phyloP scores from a whole-genome alignment of 176 grass and related monocot species.

The Oryza meyeriana region DNA sequence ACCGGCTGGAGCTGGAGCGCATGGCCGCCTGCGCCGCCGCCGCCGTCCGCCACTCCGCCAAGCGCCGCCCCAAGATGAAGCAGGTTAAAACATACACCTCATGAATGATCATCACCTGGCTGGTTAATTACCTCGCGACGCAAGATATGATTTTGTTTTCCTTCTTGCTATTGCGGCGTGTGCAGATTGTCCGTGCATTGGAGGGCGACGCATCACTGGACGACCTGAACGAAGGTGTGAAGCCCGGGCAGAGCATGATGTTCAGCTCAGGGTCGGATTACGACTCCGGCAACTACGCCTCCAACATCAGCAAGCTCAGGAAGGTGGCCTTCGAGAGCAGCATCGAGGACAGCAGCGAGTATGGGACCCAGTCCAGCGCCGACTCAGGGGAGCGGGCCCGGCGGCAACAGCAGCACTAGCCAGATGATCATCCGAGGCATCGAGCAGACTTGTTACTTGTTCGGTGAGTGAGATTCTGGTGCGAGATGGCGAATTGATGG shows the following conservation, averaged over 20 bases:
- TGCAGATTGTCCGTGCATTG: slow-evolving; percentile 77
- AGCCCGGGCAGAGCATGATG: slow-evolving; percentile 72
- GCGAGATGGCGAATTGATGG: not conserved
- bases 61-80: slow-evolving; percentile 89
- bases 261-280: slow-evolving; percentile 64
- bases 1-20: slow-evolving; percentile 63
- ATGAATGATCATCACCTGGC: not conserved
- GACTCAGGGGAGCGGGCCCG: slow-evolving; percentile 38
- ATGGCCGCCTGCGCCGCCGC: slow-evolving; percentile 77
- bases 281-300: slow-evolving; percentile 65
- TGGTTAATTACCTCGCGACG: not conserved
- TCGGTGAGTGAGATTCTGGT: not conserved
- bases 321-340: slow-evolving; percentile 65
- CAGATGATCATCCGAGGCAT: not conserved
- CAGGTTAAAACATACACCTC: slow-evolving; percentile 44
- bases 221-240: slow-evolving; percentile 83
- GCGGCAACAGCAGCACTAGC: slow-evolving; percentile 8
- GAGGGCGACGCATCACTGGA: slow-evolving; percentile 87
- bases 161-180: not conserved
- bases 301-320: slow-evolving; percentile 59
- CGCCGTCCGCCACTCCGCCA: slow-evolving; percentile 83
- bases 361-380: slow-evolving; percentile 55
- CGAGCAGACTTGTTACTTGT: not conserved
- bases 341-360: slow-evolving; percentile 63
- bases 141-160: not conserved